These are phyloP conservation scores for Beauveria sp. DNA, from an alignment of 2,329 filamentous ascomycete genomes.

Conservation along the genomic window DNA sequence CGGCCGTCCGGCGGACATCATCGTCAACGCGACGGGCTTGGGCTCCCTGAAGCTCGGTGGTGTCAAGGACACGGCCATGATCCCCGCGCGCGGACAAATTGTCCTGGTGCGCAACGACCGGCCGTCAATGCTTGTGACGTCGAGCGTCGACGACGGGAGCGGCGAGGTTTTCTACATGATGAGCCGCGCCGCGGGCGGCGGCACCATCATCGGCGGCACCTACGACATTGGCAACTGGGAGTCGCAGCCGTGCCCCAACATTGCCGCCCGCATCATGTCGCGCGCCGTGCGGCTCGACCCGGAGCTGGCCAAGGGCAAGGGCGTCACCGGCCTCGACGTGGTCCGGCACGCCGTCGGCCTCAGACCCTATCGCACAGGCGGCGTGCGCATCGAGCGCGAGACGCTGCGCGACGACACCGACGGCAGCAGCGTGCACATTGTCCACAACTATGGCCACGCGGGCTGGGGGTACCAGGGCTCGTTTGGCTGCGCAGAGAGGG, in stretches of 20 bases:
- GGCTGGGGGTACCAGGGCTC: constrained; percentile 68
- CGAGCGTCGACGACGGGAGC: constrained; percentile 64
- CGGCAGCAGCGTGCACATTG: constrained; percentile 34
- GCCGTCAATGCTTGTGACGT: constrained; percentile 59
- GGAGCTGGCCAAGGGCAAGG: constrained; percentile 54
- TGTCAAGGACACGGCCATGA: constrained; percentile 65
- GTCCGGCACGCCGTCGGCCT: constrained; percentile 78
- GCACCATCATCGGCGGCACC: constrained; percentile 79
- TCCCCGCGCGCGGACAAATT: constrained; percentile 74
- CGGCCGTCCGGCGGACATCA: constrained; percentile 52
- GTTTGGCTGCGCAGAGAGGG: constrained; percentile 63
- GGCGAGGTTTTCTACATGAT: constrained; percentile 76
- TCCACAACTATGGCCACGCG: constrained; percentile 75
- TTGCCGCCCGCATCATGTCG: constrained; percentile 79
- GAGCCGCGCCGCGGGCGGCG: constrained; percentile 71
- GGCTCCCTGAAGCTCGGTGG: constrained; percentile 69
- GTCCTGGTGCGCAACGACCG: constrained; percentile 76
- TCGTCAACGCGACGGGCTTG: constrained; percentile 83
- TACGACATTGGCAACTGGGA: constrained; percentile 78
- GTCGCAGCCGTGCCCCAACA: constrained; percentile 65
- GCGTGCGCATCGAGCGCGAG: constrained; percentile 63
- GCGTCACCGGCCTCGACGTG: constrained; percentile 65
- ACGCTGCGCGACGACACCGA: constrained; percentile 43
- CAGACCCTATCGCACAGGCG: constrained; percentile 64
- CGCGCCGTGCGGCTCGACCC: constrained; percentile 61